Base-by-base conservation (phyloP, 2,329 filamentous ascomycete species). In the Trichoderma oligosporum region DNA sequence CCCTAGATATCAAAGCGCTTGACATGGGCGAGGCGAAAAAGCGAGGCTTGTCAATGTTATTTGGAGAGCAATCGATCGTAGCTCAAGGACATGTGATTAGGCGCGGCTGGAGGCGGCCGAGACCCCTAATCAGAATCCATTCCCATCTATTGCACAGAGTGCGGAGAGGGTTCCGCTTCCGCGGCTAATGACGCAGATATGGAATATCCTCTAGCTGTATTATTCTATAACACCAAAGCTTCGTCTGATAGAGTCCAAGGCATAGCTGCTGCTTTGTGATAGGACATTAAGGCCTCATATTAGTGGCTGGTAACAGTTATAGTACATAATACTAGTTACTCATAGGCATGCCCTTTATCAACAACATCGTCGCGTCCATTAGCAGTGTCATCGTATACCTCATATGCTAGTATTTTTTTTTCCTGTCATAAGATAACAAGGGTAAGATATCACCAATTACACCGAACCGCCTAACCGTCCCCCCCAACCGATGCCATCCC, bases 401-500 rank as follows among this genome's bases (percentile, higher is more conserved):
- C 53, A 48, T 55, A 46, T 46, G 24, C 42, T 55, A 46, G 20
- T 36, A 46, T 36, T 55, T 38, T 33, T 22, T 24, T 24, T 47
- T 39, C 53, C 31, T 53, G 39, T 35, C 48, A 38, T 39, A 31
- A 41, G 33, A 45, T 45, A 33, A 44, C 58, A 58, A 54, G 38
- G 41, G 11, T 22, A 51, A 52, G 41, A 31, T 52, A 49, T 52
- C 57, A 55, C 57, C 42, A 48, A 53, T 49, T 36, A 48, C 38
- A 56, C 52, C 52, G 41, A 56, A 41, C 57, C 41, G 48, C 42
- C 51, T 31, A 38, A 35, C 38, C 46, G 14, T 44, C 25, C 33
- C 48, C 20, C 51, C 42, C 14, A 39, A 33, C 53, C 41, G 56
- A 27, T 48, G 31, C 53, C 53, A 63, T 65, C 65, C 63, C 61